Conservation (phyloP, 2,329 filamentous ascomycete genomes). For the Cladosporium sp. region DNA sequence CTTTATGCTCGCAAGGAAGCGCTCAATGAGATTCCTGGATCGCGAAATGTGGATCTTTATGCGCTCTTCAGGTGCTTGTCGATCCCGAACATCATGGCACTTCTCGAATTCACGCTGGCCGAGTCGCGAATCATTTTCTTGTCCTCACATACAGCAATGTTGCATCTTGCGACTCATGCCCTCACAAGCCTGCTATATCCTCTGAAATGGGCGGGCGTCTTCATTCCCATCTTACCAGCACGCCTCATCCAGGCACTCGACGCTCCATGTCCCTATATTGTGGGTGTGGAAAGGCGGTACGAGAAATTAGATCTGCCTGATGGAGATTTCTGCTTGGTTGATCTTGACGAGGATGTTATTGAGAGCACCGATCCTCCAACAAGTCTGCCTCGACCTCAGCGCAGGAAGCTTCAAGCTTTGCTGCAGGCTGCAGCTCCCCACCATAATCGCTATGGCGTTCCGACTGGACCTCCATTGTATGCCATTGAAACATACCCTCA, state of each 20-base stretch:
- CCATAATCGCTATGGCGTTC: conserved; percentile 78
- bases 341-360: conserved; percentile 86
- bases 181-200: conserved; percentile 82
- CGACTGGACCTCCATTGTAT: conserved; percentile 85
- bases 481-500: conserved; percentile 89
- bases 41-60: conserved; percentile 87
- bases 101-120: conserved; percentile 88
- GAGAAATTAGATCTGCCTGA: conserved; percentile 81
- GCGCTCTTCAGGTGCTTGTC: conserved; percentile 86
- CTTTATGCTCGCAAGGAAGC: conserved; percentile 93
- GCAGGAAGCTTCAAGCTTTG: conserved; percentile 82
- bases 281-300: conserved; percentile 90
- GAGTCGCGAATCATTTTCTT: conserved; percentile 95
- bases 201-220: conserved; percentile 87
- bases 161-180: conserved; percentile 88
- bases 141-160: conserved; percentile 93
- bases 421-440: conserved; percentile 88
- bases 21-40: conserved; percentile 85
- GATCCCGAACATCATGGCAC: conserved; percentile 82
- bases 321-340: conserved; percentile 92
- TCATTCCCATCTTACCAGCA: conserved; percentile 86
- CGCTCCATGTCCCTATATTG: conserved; percentile 93
- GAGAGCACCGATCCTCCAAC: conserved; percentile 77
- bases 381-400: conserved; percentile 78
- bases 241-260: conserved; percentile 86